These are phyloP conservation scores for Silene latifolia DNA, from an alignment of 148 eudicot genomes.

Conservation along the genomic window DNA sequence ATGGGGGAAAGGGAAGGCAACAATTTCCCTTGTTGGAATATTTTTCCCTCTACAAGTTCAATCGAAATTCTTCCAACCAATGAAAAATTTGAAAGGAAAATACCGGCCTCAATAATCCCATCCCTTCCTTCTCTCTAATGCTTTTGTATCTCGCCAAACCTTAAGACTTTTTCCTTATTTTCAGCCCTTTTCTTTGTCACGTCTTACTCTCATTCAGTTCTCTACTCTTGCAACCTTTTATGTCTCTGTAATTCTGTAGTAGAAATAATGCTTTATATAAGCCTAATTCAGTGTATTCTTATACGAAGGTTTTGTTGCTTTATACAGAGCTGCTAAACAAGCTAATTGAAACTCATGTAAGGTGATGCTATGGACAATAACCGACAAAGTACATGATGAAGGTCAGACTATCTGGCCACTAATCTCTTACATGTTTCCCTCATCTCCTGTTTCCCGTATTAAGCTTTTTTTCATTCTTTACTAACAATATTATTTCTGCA, in stretches of 20 bases:
- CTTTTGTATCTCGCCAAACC: neutral
- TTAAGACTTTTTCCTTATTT: neutral
- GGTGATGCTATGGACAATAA: neutral
- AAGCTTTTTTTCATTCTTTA: too few species aligned
- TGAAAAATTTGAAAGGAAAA: neutral
- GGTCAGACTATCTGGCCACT: neutral
- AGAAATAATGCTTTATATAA: neutral
- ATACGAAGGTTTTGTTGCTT: neutral
- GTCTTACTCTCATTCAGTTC: neutral
- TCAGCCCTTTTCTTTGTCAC: neutral
- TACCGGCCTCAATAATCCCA: too few species aligned
- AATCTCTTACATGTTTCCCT: too few species aligned
- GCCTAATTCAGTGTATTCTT: neutral
- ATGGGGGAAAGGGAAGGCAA: too few species aligned
- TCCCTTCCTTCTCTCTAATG: neutral
- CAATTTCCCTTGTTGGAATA: too few species aligned
- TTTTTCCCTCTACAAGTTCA: neutral
- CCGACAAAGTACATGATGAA: conserved; percentile 2
- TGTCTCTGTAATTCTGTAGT: neutral
- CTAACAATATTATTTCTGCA: neutral
- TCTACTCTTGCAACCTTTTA: neutral
- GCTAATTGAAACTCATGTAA: neutral
- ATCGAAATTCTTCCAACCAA: neutral
- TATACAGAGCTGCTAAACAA: neutral
- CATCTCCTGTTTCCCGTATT: neutral